Evolutionary conservation across 2,329 filamentous ascomycete genomes (phyloP).

Genomic region (Exophiala oligosperma): DNA sequence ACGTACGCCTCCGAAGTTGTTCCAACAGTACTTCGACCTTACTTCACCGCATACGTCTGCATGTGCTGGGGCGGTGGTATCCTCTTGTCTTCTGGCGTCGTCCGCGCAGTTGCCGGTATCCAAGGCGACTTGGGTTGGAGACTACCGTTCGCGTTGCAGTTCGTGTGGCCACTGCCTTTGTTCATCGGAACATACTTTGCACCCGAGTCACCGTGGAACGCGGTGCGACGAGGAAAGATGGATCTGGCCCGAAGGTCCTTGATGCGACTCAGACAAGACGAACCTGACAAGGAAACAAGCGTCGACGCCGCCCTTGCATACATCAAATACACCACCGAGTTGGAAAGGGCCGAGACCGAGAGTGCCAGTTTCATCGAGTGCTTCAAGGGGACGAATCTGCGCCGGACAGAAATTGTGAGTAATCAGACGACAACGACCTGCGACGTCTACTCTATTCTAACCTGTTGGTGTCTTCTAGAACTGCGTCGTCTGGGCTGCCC

Average conservation of each 20-base stretch:
- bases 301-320: constrained; percentile 35
- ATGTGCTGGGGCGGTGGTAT: constrained; percentile 65
- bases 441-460: not conserved
- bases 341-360: constrained; percentile 27
- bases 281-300: constrained; percentile 29
- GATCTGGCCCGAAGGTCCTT: constrained; percentile 36
- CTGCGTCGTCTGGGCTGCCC: constrained; percentile 42
- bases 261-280: constrained; percentile 29
- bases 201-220: constrained; percentile 37
- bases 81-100: constrained; percentile 45
- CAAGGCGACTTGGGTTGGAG: constrained; percentile 30
- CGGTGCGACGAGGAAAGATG: constrained; percentile 35
- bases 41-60: constrained; percentile 61
- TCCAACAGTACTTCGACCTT: constrained; percentile 57
- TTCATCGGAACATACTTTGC: constrained; percentile 33
- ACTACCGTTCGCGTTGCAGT: constrained; percentile 31
- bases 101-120: constrained; percentile 22
- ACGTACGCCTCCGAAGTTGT: constrained; percentile 70
- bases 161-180: constrained; percentile 29
- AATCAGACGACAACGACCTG: not conserved
- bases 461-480: constrained; percentile 27
- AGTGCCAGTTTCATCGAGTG: constrained; percentile 38
- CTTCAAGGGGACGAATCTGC: constrained; percentile 42
- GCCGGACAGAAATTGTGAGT: constrained; percentile 45
- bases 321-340: constrained; percentile 40